Base-by-base conservation (phyloP, 192 early-diverging fungal species). In the Chytriomyces confervae region DNA sequence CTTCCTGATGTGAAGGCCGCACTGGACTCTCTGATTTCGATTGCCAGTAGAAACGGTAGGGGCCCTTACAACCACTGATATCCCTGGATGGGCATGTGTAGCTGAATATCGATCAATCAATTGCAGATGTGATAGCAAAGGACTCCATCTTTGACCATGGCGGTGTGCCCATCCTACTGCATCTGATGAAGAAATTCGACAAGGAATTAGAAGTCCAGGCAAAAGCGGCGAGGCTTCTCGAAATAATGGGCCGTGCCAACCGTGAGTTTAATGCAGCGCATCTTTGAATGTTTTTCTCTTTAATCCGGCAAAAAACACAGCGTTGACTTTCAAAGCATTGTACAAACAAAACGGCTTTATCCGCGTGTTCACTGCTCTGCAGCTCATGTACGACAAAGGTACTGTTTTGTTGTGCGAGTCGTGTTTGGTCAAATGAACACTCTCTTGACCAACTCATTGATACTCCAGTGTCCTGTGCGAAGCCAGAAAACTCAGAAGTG, bases 121-220 rank as follows among this genome's bases (percentile, higher is more conserved):
- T 61, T 61, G 18, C 13, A 76, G 62, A 27, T 23, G 66, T 62
- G 6, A 62, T 66, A 23, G 74, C 64, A 16, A 43, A 66, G 65
- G 74, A 76, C 36, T 76, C 74, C 10, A 50, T 74, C 36, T 76
- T 76, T 76, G 74, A 76, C 50, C 62, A 64, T 24, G 74, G 74
- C 10, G 74, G 74, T 24, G 64, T 76, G 8, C 63, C 74, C 11
- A 76, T 76, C 20, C 45, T 76, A 13, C n/a, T 76, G 8, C 47
- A 51, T 66, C 27, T 76, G 24, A 62, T 76, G 23, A 16, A 66
- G 66, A 76, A 76, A 36, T 76, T 49, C 36, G 7, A 7, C 29
- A 8, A 24, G 29, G 61, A 76, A 27, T 50, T 53, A 16, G 50
- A 76, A 16, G 66, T 76, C 3, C 74, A 76, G 50, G 44, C 36